Evolutionary conservation across 257 asterid species (phyloP).

Genomic region (Solanum lycopersicoides): DNA sequence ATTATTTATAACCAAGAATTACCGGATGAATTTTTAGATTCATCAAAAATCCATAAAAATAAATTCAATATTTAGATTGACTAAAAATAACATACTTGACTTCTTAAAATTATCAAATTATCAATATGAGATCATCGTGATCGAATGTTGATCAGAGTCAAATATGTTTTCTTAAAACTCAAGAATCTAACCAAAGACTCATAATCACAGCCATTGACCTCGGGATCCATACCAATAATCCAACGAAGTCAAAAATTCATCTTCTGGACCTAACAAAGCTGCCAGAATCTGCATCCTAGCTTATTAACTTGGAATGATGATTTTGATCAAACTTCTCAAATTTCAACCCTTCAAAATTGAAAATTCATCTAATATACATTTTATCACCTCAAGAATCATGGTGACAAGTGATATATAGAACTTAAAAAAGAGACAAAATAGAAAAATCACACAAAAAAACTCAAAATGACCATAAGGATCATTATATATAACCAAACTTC

Average conservation of each 20-base stretch:
- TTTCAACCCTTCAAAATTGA: neutral
- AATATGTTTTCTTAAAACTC: neutral
- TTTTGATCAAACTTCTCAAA: no score
- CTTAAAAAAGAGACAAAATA: neutral
- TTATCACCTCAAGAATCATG: neutral
- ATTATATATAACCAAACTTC: neutral
- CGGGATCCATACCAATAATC: neutral
- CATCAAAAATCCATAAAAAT: no score
- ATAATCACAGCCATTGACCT: neutral
- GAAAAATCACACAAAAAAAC: neutral
- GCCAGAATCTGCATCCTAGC: no score
- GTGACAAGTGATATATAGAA: neutral
- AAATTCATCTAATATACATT: neutral
- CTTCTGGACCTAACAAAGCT: neutral
- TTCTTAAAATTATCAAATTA: neutral
- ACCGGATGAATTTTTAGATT: no score
- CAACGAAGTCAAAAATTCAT: neutral
- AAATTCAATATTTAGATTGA: neutral
- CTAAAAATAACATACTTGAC: neutral
- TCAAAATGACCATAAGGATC: neutral
- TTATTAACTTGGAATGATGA: no score
- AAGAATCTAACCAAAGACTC: no score
- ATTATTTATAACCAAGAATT: no score
- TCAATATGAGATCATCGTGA: neutral
- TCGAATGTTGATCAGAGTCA: neutral